Base-by-base conservation (phyloP, 345 rosid genomes). In the Brassica juncea region DNA sequence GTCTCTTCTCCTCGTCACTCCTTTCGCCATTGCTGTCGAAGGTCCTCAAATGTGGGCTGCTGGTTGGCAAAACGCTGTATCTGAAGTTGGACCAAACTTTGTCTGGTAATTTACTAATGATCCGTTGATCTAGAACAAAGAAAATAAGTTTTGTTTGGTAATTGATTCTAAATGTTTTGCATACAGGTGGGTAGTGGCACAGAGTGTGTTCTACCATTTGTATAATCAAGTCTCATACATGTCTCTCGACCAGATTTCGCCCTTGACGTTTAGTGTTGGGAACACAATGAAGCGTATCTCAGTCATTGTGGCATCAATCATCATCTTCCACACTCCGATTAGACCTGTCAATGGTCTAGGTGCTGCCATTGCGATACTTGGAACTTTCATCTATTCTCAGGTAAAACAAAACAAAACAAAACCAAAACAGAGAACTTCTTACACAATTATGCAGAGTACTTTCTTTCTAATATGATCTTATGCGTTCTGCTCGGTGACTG, bases 41-140 rank as follows among this genome's bases (percentile, higher is more conserved):
- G 99, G 98, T 34, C 99, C 98, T 25, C 92, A 90, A 72, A 78
- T 92, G 78, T 94, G 99, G 99, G 90, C 92, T 81, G 89, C 87
- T 62, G 98, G 98, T 70, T 94, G 97, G 97, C 85, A 85, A 83
- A 86, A 80, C 8, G 97, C 95, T 2, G 77, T 91, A 52, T 78
- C 97, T 19, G 84, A 92, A 57, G 82, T 94, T 11, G 98, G 97
- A 61, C 98, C 98, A 61, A 89, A 90, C 74, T 92, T 94, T 2
- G 86, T 91, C 16, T 94, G 95, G 97, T 80, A 79, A 72, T 3
- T 39, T 65, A 28, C 3, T 16, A 42, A 44, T 30, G 6, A 44
- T 66, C 25, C 16, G 10, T 44, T 72, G 63, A 72, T 58, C 52
- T 55, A 6, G 1, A 57, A 7, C n/a, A 42, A 37, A 71, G 27